Base-by-base conservation (phyloP, 345 rosid species). In the Camelina hispida region DNA sequence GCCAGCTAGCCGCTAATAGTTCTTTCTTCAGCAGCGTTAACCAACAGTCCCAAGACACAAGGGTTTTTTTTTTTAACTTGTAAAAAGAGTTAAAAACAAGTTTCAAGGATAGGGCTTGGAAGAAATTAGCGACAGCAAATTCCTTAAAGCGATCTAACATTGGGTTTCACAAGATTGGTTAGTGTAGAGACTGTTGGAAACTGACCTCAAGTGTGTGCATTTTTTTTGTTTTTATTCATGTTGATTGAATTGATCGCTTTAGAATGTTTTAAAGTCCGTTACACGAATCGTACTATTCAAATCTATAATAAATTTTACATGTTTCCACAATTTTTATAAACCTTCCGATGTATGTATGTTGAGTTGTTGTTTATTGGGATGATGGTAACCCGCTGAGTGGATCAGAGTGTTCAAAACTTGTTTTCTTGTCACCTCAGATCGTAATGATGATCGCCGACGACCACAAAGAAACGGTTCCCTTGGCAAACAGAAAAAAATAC, bases 1-100 rank as follows among this genome's bases (percentile, higher is more conserved):
- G 64, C 97, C 97, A 2, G 77, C 79, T 34, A 79, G 75, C 72
- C 80, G 72, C 68, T 84, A 73, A 77, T 48, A 9, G 23, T 42
- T 69, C 66, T 17, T 42, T 69, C 66, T 17, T 28, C 35, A 4
- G 25, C 30, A 4, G 17, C 40, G 9, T 43, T 76, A 51, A 51
- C 18, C 62, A 38, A 10, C 46, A 67, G 55, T 58, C 68, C 68
- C n/a, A 51, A 37, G 61, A 40, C 78, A 44, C 20, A 28, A 32
- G 8, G 25, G 13, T 10, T 16, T 11, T n/a, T n/a, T n/a, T n/a
- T 11, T 55, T 42, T 42, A 62, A 22, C 60, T 35, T 66, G 70
- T 48, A 28, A 22, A 28, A 34, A 34, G 3, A 6, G 42, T 44
- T 1, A 12, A 17, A 22, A 25, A 25, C 28, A 25, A n/a, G 37